A percentile compares a stretch with the other conserved stretches of the same genome.
Evolutionary conservation across 768 basidiomycete genomes (phyloP).

Genomic region (Chalciporus pseudorubinellus): DNA sequence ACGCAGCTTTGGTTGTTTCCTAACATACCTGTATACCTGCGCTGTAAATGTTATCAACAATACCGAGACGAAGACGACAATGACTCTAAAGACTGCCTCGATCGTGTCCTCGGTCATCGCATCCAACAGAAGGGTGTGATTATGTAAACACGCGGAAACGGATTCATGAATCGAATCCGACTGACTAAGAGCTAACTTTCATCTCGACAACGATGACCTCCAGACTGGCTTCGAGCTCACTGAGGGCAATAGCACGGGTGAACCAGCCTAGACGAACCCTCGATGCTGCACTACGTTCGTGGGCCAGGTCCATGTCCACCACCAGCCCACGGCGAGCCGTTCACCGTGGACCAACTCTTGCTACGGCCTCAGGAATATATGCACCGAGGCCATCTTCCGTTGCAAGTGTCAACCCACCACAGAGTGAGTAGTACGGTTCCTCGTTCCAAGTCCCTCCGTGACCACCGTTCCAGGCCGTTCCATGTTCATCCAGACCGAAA

Average conservation of each 20-base stretch:
- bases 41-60: slow-evolving; percentile 16
- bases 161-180: no score
- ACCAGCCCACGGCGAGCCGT: slow-evolving; percentile 20
- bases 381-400: slow-evolving; percentile 6
- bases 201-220: slow-evolving; percentile 20
- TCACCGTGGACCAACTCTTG: slow-evolving; percentile 33
- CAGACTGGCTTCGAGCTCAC: slow-evolving; percentile 13
- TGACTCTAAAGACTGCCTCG: not conserved
- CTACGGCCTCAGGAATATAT: slow-evolving; percentile 31
- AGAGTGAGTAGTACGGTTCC: slow-evolving; percentile 31
- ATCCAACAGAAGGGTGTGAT: not conserved
- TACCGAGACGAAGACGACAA: slow-evolving; percentile 9
- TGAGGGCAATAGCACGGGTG: slow-evolving; percentile 9
- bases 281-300: slow-evolving; percentile 16
- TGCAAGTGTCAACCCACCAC: slow-evolving; percentile 18
- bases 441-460: not conserved
- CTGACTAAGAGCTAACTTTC: not conserved
- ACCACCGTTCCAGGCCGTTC: slow-evolving; percentile 53
- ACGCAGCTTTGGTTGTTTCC: slow-evolving; percentile 40
- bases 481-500: slow-evolving; percentile 99
- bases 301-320: slow-evolving; percentile 25
- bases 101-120: slow-evolving; percentile 6
- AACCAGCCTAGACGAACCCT: slow-evolving; percentile 5
- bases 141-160: slow-evolving; percentile 21
- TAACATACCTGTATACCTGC: slow-evolving; percentile 15